Evolutionary conservation across 805 yeast species (phyloP), one percentile per base, ranked within the genome.

Genomic region (Nakazawaea wickerhamii): DNA sequence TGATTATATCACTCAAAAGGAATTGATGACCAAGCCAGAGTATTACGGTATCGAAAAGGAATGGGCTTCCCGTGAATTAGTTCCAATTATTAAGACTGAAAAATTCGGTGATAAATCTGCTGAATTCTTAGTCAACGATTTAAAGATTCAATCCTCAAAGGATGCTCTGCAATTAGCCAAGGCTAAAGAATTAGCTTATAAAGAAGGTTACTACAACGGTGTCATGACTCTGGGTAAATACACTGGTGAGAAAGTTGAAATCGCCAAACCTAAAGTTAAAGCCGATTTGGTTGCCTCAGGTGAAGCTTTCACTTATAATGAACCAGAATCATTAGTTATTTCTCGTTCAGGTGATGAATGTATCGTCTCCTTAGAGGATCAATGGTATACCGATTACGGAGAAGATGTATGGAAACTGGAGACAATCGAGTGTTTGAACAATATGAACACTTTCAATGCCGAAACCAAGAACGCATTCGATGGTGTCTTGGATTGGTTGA

Each of bases 301-400:
- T 42, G 77, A 77, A 33, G 96, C 96, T 2, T 87, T 93, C 55
- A 82, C 81, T 39, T 93, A 93, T 73, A 82, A 83, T 55, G 99
- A 93, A 71, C 99, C 99, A 35, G 99, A 93, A 67, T 77, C 83
- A 33, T 69, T 70, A 33, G 96, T 93, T 36, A 75, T 87, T 36
- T 91, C 98, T 13, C 84, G 99, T 68, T 87, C 96, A 33, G 97
- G 97, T 52, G 99, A 93, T 61, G 88, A 81, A 46, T 93, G 99
- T 75, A 81, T 91, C 55, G 99, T 93, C 31, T 88, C 98, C 5
- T 76, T 93, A 40, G 98, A 95, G 68, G 98, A 93, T 67, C 99
- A 93, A 72, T 93, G 99, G 99, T 93, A 79, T 65, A 76, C 87
- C 55, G 97, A 93, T 63, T 93, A 93, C 58, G 99, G 99, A 74